Evolutionary conservation across 2,329 filamentous ascomycete species (phyloP).

Genomic region (Coniochaeta sp.): DNA sequence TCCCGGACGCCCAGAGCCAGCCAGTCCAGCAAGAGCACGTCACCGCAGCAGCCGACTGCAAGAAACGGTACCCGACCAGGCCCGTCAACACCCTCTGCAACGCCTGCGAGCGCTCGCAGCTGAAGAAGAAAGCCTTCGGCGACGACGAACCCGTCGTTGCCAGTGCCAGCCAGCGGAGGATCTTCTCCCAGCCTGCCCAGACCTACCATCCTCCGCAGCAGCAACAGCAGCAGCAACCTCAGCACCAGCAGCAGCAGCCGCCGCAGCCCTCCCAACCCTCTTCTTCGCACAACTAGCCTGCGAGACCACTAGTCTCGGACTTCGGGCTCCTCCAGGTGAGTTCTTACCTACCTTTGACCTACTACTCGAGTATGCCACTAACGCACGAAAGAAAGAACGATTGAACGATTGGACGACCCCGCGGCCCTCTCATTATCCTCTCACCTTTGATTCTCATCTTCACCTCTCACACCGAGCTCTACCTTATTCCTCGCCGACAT

Average conservation of each 20-base stretch:
- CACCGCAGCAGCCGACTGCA: background rate
- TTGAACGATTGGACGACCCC: background rate
- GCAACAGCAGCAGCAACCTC: too few relatives aligned
- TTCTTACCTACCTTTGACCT: background rate
- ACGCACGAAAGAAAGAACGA: background rate
- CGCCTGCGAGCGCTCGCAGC: background rate
- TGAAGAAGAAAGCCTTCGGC: background rate
- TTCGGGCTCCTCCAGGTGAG: background rate
- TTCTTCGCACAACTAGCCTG: background rate
- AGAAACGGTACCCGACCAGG: background rate
- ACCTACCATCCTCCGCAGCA: too few relatives aligned
- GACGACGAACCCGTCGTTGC: background rate
- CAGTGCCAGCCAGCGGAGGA: background rate
- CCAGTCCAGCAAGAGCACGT: background rate
- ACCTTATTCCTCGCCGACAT: too few relatives aligned
- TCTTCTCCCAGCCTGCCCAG: background rate
- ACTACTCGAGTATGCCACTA: background rate
- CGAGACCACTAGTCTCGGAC: background rate
- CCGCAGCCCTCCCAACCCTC: background rate
- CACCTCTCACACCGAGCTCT: too few relatives aligned
- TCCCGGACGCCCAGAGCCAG: conserved; percentile 9
- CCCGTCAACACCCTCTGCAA: background rate
- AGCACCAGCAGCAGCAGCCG: background rate
- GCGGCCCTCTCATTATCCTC: too few relatives aligned
- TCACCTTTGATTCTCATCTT: too few relatives aligned